Conservation (phyloP, 2,329 filamentous ascomycete species). For the Cyphellophora europaea region DNA sequence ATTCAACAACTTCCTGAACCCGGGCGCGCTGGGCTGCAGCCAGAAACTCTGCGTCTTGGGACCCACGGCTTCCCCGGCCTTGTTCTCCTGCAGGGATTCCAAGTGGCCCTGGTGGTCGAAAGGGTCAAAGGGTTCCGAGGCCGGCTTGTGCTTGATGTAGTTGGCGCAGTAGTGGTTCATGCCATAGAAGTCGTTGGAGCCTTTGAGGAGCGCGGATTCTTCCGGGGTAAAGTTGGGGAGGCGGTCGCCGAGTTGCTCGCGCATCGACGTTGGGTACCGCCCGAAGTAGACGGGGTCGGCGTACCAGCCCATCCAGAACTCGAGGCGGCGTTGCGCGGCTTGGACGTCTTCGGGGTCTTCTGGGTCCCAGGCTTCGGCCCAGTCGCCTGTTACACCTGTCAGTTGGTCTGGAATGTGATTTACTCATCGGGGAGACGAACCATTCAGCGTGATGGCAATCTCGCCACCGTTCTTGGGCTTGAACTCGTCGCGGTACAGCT, state of each 20-base stretch:
- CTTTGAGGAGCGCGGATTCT: constrained; percentile 64
- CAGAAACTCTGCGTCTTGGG: constrained; percentile 74
- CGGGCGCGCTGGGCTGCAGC: constrained; percentile 65
- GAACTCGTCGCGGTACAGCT: constrained; percentile 74
- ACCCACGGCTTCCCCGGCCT: constrained; percentile 64
- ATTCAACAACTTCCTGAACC: constrained; percentile 66
- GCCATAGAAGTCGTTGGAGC: constrained; percentile 89
- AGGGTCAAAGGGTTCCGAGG: constrained; percentile 44
- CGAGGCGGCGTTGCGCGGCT: constrained; percentile 70
- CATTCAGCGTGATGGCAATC: constrained; percentile 83
- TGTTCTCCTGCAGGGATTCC: constrained; percentile 61
- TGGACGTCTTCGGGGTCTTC: constrained; percentile 65
- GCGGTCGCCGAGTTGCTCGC: constrained; percentile 66
- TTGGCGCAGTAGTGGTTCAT: constrained; percentile 93
- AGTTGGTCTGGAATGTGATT: no score
- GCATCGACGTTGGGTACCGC: constrained; percentile 76
- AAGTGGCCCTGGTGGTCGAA: constrained; percentile 69
- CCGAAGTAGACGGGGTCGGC: constrained; percentile 80
- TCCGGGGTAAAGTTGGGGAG: constrained; percentile 66
- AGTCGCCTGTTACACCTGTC: constrained; percentile 50
- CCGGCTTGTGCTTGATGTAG: constrained; percentile 62
- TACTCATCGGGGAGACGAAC: constrained; percentile 27
- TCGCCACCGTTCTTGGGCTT: constrained; percentile 62
- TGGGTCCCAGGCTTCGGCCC: constrained; percentile 73
- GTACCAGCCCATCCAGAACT: constrained; percentile 84